Evolutionary conservation across 2,329 filamentous ascomycete species (phyloP), one percentile per base, ranked within the genome.

Genomic region (Diaporthe longicolla): DNA sequence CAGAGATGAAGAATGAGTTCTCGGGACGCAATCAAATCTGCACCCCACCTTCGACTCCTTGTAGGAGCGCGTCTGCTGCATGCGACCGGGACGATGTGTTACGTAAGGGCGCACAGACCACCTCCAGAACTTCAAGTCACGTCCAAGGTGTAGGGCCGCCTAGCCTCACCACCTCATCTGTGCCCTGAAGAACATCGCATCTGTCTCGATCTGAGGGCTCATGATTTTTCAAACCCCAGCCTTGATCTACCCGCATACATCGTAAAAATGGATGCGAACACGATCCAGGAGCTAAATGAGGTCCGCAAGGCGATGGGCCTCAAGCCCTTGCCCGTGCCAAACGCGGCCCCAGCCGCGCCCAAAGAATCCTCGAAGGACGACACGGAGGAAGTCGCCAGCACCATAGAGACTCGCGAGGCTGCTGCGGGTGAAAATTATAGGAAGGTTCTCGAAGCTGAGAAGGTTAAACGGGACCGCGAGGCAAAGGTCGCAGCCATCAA

Each of bases 261-360:
- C 65, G 74, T 63, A 78, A 84, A 78, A 59, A 91, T 91, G 86
- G 90, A 92, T 82, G 87, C 91, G 79, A 90, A 94, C 58, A 93
- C 93, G 37, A 95, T 98, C 81, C 94, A 97, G 84, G 95, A 98
- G 88, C 95, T 94, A 77, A 98, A 98, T 86, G 94, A 95, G 81
- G 93, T 98, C 80, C 95, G 96, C 79, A 88, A 93, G 79, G 94
- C 95, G 66, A 91, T 98, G 85, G 96, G 96, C 80, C 91, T 98
- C 87, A 94, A 96, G 81, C 95, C 95, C 35, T 86, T 98, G 80
- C 94, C 95, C 32, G 94, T 97, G 15, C 94, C 95, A 35, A 94
- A 94, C 77, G 88, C 88, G 74, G 83, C 84, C 58, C 81, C 81
- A 59, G 79, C 80, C 73, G 82, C 79, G 73, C 83, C 82, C 80